Conservation (phyloP, 768 basidiomycete genomes). For the Amanita molliuscula region DNA sequence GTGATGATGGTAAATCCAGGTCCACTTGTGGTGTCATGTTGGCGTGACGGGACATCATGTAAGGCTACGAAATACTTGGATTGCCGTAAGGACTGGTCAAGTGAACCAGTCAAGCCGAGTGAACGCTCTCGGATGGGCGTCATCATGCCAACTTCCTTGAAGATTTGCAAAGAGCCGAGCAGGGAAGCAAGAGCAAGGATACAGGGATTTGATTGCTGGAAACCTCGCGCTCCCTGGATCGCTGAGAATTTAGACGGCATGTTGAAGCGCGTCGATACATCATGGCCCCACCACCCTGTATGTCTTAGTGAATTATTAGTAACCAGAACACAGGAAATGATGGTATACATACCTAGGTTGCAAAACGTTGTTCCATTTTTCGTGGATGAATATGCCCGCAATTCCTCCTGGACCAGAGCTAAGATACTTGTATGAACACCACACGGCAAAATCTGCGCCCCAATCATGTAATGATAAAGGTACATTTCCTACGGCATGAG, state of each 20-base stretch:
- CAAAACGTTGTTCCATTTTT: conserved; percentile 60
- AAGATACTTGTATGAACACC: conserved; percentile 98
- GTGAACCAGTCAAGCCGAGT: conserved; percentile 52
- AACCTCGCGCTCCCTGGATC: conserved; percentile 86
- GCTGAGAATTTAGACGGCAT: conserved; percentile 84
- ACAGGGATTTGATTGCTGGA: conserved; percentile 93
- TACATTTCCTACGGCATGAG: conserved; percentile 93
- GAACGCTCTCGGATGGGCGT: conserved; percentile 57
- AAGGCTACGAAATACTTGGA: conserved; percentile 56
- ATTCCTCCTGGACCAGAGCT: conserved; percentile 98
- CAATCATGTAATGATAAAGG: conserved; percentile 84
- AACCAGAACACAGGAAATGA: conserved; percentile 7
- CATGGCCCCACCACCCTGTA: conserved; percentile 98
- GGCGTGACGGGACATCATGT: conserved; percentile 19
- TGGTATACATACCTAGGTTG: conserved; percentile 47
- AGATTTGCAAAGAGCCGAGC: conserved; percentile 72
- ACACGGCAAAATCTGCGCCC: conserved; percentile 95
- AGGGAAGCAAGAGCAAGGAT: conserved; percentile 72
- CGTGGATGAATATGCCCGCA: conserved; percentile 85
- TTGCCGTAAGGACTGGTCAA: conserved; percentile 52
- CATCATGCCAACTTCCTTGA: conserved; percentile 75
- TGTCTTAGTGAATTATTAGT: conserved; percentile 36
- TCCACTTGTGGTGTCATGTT: conserved; percentile 11
- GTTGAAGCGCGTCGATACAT: conserved; percentile 74
- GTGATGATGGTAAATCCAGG: conserved; percentile 89